A percentile compares a stretch with the other conserved stretches of the same genome.
These are phyloP conservation scores for Tricholoma saponaceum DNA, from an alignment of 768 basidiomycete genomes.

Conservation along the genomic window DNA sequence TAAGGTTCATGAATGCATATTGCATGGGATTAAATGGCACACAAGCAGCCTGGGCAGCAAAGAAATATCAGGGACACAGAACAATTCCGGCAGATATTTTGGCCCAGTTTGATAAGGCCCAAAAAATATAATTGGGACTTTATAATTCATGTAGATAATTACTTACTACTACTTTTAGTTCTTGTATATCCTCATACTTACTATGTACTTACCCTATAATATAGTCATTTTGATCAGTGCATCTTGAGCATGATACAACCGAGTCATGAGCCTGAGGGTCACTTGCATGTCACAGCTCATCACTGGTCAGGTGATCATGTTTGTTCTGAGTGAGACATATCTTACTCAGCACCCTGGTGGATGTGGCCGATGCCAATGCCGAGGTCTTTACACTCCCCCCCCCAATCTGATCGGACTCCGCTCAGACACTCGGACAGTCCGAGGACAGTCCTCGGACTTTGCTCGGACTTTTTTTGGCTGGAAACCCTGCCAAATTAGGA, in stretches of 20 bases:
- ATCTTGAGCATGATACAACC: neutral
- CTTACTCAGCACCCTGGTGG: no score
- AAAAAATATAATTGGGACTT: neutral
- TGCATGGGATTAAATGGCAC: constrained; percentile 11
- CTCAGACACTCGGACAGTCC: no score
- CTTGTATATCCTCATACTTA: neutral
- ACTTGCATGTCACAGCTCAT: neutral
- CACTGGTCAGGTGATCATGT: neutral
- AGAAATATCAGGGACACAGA: constrained; percentile 15
- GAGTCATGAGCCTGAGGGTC: neutral
- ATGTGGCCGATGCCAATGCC: no score
- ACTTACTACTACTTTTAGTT: neutral
- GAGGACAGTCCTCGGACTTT: no score
- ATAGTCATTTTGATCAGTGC: neutral
- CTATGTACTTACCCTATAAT: neutral
- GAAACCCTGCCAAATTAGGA: no score
- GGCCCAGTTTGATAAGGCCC: neutral
- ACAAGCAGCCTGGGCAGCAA: constrained; percentile 22
- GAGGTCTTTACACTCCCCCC: no score
- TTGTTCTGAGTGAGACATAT: neutral
- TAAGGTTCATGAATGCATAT: constrained; percentile 20
- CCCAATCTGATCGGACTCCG: no score
- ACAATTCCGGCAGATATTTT: neutral
- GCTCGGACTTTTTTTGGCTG: no score
- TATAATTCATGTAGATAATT: neutral